Conservation (phyloP, 192 early-diverging fungal species). For the Gonapodya prolifera region DNA sequence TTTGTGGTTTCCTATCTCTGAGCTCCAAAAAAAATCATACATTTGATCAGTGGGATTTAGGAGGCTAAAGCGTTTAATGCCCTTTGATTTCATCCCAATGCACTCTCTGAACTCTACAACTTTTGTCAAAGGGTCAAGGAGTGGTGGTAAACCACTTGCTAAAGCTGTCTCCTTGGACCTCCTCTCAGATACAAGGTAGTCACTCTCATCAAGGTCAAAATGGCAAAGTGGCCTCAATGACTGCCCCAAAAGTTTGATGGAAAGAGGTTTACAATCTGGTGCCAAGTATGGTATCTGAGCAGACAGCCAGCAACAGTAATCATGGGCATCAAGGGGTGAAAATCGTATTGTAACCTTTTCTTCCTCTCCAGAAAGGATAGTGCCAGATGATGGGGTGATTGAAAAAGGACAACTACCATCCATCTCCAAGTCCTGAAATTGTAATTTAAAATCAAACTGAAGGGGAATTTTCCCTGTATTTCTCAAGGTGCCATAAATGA, state of each 20-base stretch:
- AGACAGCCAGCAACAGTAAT: slow-evolving; percentile 13
- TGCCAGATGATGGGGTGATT: slow-evolving; percentile 22
- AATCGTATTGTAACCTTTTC: slow-evolving; percentile 27
- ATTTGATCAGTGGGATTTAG: slow-evolving; percentile 35
- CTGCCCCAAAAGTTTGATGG: slow-evolving; percentile 24
- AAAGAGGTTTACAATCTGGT: slow-evolving; percentile 20
- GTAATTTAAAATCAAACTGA: slow-evolving; percentile 21
- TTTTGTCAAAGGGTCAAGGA: slow-evolving; percentile 30
- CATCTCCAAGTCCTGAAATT: slow-evolving; percentile 7
- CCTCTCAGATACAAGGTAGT: slow-evolving; percentile 32
- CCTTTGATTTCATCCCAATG: slow-evolving; percentile 29
- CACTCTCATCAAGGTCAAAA: slow-evolving; percentile 47
- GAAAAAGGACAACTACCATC: slow-evolving; percentile 29
- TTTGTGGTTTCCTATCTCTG: slow-evolving; percentile 13
- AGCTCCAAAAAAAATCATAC: slow-evolving; percentile 38
- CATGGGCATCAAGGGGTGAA: slow-evolving; percentile 31
- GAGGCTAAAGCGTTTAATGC: slow-evolving; percentile 44
- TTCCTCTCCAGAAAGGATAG: slow-evolving; percentile 25
- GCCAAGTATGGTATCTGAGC: slow-evolving; percentile 28
- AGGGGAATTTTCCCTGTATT: slow-evolving; percentile 36
- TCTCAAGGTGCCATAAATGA: slow-evolving; percentile 24
- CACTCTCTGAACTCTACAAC: slow-evolving; percentile 43
- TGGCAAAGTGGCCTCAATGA: slow-evolving; percentile 47
- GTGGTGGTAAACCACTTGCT: slow-evolving; percentile 20
- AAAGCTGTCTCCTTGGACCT: slow-evolving; percentile 19